A percentile compares a stretch with the other conserved stretches of the same genome.
Evolutionary conservation across 805 yeast species (phyloP).

Genomic region (Ogataea thermomethanolica): DNA sequence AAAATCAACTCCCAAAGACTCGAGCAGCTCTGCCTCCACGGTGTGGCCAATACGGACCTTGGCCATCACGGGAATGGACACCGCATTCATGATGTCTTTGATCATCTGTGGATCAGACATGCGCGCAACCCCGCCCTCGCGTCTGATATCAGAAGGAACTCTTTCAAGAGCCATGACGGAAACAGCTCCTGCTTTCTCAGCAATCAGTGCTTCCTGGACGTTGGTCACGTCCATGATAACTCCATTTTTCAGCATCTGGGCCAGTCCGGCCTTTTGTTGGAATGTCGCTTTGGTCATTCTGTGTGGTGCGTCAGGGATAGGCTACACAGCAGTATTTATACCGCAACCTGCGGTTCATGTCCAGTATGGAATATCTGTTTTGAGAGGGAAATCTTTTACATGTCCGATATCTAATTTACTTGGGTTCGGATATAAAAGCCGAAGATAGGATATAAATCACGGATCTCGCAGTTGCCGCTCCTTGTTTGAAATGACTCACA

Average conservation of each 20-base stretch:
- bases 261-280: constrained; percentile 71
- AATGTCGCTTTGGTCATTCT: constrained; percentile 25
- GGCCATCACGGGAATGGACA: constrained; percentile 78
- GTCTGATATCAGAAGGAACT: constrained; percentile 83
- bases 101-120: constrained; percentile 86
- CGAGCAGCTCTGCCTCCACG: constrained; percentile 77
- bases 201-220: constrained; percentile 75
- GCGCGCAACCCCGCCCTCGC: constrained; percentile 76
- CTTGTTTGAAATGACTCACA: background rate
- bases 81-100: constrained; percentile 66
- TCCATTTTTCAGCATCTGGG: constrained; percentile 82
- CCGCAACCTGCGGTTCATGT: background rate
- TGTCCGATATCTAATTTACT: background rate
- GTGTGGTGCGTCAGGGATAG: background rate
- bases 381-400: background rate
- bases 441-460: background rate
- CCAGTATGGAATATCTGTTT: background rate
- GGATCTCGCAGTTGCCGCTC: background rate
- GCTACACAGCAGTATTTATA: constrained; percentile 2
- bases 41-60: constrained; percentile 80
- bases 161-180: constrained; percentile 87
- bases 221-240: constrained; percentile 74
- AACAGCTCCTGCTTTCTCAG: constrained; percentile 82
- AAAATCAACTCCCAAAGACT: constrained; percentile 70
- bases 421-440: background rate